These are phyloP conservation scores for Cladosporium sp. DNA, from an alignment of 2,329 filamentous ascomycete genomes.

Conservation along the genomic window DNA sequence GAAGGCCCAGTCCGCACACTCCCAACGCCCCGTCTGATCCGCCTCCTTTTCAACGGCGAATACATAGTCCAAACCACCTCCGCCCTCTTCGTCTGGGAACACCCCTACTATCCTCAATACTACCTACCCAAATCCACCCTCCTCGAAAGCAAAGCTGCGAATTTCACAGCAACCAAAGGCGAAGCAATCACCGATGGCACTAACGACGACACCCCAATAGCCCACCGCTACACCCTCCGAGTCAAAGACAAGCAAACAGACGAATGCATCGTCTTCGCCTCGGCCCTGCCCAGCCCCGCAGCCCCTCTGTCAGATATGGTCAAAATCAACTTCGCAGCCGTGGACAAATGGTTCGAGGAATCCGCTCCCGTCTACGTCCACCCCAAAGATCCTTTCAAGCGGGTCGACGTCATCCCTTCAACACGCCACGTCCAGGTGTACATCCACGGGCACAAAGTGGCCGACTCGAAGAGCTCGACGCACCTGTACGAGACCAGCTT, in stretches of 20 bases:
- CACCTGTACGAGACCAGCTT: slow-evolving; percentile 60
- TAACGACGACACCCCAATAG: slow-evolving; percentile 18
- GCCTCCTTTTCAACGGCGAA: slow-evolving; percentile 29
- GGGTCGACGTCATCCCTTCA: slow-evolving; percentile 58
- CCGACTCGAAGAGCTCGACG: slow-evolving; percentile 41
- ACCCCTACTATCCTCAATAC: slow-evolving; percentile 47
- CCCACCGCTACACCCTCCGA: slow-evolving; percentile 21
- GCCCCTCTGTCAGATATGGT: slow-evolving; percentile 19
- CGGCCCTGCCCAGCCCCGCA: slow-evolving; percentile 16
- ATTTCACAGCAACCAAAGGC: slow-evolving; percentile 18
- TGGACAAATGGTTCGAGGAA: slow-evolving; percentile 54
- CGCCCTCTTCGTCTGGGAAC: slow-evolving; percentile 37
- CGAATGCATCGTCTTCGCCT: slow-evolving; percentile 20
- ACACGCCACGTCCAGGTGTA: slow-evolving; percentile 50
- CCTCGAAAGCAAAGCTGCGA: slow-evolving; percentile 1
- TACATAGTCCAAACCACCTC: slow-evolving; percentile 33
- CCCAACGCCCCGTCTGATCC: slow-evolving; percentile 29
- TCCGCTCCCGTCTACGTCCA: slow-evolving; percentile 57
- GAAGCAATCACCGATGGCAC: slow-evolving; percentile 16
- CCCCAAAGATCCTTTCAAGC: slow-evolving; percentile 64
- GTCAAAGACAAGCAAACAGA: slow-evolving; percentile 18
- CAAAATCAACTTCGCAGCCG: slow-evolving; percentile 24
- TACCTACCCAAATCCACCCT: slow-evolving; percentile 27
- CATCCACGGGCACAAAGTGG: slow-evolving; percentile 45
- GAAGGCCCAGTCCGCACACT: slow-evolving; percentile 36